phyloP scores from a whole-genome alignment of 306 rosid genomes.

The Psophocarpus tetragonolobus region DNA sequence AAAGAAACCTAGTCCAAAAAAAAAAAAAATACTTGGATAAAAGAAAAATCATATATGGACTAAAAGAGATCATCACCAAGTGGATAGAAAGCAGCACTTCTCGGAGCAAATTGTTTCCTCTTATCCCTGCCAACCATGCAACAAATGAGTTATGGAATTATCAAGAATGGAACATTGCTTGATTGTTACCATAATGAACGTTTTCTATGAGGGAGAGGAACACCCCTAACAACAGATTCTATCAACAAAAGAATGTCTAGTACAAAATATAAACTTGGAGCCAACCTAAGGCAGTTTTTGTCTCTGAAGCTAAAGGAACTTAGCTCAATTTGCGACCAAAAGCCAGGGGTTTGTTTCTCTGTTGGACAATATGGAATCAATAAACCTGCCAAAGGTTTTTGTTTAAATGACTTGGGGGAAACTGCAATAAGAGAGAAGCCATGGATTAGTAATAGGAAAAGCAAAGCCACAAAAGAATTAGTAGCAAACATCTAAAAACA shows the following conservation, averaged over 20 bases:
- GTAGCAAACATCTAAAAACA: slow-evolving; percentile 20
- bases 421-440: slow-evolving; percentile 49
- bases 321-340: slow-evolving; percentile 90
- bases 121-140: slow-evolving; percentile 72
- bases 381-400: slow-evolving; percentile 71
- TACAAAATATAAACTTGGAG: neutral
- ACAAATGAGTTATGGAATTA: slow-evolving; percentile 23
- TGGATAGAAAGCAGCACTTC: slow-evolving; percentile 79
- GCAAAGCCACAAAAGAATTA: neutral
- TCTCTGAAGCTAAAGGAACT: slow-evolving; percentile 85
- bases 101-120: slow-evolving; percentile 84
- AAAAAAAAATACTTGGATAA: too few species aligned
- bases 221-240: slow-evolving; percentile 26
- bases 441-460: slow-evolving; percentile 34
- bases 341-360: slow-evolving; percentile 70
- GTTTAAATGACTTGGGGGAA: slow-evolving; percentile 68
- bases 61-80: slow-evolving; percentile 79
- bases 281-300: slow-evolving; percentile 76
- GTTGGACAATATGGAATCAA: slow-evolving; percentile 62
- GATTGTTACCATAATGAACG: neutral
- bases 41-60: too few species aligned
- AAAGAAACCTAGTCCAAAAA: too few species aligned
- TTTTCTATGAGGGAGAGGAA: neutral
- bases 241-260: neutral
- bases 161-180: slow-evolving; percentile 7